phyloP scores from a whole-genome alignment of 2,329 filamentous ascomycete genomes.

The Colletotrichum sublineola region DNA sequence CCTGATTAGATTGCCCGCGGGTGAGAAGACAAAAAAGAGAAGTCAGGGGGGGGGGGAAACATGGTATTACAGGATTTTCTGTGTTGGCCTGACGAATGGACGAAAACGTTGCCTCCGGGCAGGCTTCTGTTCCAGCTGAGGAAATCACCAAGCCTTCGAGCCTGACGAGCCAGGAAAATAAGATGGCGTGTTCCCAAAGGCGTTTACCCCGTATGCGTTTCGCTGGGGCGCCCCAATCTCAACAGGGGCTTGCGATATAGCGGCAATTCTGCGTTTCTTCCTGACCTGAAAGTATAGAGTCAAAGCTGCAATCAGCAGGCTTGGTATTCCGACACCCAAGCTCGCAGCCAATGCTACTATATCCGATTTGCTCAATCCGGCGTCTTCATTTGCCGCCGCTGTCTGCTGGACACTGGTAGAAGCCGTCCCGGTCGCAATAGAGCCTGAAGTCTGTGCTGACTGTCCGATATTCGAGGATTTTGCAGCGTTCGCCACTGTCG shows the following conservation, averaged over 20 bases:
- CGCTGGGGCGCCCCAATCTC: not conserved
- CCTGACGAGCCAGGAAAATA: not conserved
- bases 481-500: not conserved
- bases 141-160: not conserved
- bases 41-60: no score
- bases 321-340: conserved; percentile 50
- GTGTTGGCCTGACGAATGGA: not conserved
- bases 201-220: not conserved
- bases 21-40: not conserved
- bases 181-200: not conserved
- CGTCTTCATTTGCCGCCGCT: conserved; percentile 13
- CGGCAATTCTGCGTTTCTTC: conserved; percentile 42
- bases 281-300: conserved; percentile 43
- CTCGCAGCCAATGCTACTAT: conserved; percentile 47
- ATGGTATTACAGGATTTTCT: no score
- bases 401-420: conserved; percentile 1
- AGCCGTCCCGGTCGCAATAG: not conserved
- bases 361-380: conserved; percentile 46
- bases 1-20: not conserved
- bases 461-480: not conserved
- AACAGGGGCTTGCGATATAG: not conserved
- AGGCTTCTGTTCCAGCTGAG: not conserved
- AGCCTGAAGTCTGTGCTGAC: conserved; percentile 2
- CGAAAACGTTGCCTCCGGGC: not conserved
- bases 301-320: conserved; percentile 49